These are phyloP conservation scores for Stachybotrys chlorohalonatus DNA, from an alignment of 2,329 filamentous ascomycete genomes.

Conservation along the genomic window DNA sequence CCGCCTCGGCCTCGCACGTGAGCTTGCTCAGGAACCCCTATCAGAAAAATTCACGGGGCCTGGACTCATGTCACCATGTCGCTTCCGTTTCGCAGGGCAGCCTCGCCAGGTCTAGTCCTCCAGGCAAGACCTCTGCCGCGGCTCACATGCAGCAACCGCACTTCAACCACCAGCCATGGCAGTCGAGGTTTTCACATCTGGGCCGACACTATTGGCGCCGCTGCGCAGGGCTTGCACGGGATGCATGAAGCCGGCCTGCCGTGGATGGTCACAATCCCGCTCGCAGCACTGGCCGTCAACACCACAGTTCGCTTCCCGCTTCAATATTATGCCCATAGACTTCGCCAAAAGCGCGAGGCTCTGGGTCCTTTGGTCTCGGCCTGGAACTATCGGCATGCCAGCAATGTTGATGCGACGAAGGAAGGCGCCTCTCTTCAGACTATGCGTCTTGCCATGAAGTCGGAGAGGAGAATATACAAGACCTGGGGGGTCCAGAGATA, in stretches of 20 bases:
- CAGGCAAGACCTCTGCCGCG: background rate
- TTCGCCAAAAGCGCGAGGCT: slow-evolving; percentile 18
- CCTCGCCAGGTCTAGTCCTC: slow-evolving; percentile 1
- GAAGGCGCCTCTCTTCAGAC: too few relatives aligned
- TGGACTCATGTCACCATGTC: background rate
- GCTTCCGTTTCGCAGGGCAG: slow-evolving; percentile 1
- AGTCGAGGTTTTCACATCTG: slow-evolving; percentile 24
- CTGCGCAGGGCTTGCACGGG: slow-evolving; percentile 32
- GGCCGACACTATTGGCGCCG: slow-evolving; percentile 24
- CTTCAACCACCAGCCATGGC: slow-evolving; percentile 1
- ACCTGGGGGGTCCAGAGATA: slow-evolving; percentile 35
- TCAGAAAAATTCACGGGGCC: background rate
- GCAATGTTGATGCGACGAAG: too few relatives aligned
- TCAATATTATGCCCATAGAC: slow-evolving; percentile 27
- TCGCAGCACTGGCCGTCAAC: slow-evolving; percentile 38
- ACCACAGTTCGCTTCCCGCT: slow-evolving; percentile 37
- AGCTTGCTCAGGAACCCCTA: background rate
- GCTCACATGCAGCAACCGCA: background rate
- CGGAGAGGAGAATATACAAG: slow-evolving; percentile 20
- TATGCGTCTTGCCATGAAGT: slow-evolving; percentile 11
- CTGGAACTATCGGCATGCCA: slow-evolving; percentile 10
- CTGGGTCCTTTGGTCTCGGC: slow-evolving; percentile 20
- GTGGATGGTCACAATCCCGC: slow-evolving; percentile 46
- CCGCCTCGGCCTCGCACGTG: background rate
- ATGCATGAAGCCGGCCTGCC: slow-evolving; percentile 37